Base-by-base conservation (phyloP, 805 yeast genomes). In the Yamadazyma sp. region DNA sequence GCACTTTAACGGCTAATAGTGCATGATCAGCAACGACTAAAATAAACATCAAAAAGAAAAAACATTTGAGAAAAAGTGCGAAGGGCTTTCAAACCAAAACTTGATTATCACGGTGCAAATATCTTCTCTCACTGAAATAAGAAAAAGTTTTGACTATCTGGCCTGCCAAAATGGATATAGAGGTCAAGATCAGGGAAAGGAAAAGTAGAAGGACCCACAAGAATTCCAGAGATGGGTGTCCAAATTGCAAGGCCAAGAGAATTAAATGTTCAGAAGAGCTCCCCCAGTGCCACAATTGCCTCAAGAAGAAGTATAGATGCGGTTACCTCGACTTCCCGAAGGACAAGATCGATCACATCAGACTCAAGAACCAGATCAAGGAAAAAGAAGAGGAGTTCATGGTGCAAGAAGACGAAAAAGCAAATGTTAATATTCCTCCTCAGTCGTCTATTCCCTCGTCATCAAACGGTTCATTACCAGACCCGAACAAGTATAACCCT, bases 241-340 rank as follows among this genome's bases (percentile, higher is more conserved):
- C 73, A 5, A 68, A 67, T 47, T 68, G 73, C 50, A 61, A 66
- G 35, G 59, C 62, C 14, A 67, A 62, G 40, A 50, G 73, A 44
- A 66, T 68, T 49, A 68, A 67, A 41, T 68, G 73, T 39, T 47
- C 65, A 3, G 73, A 68, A 40, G 72, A 68, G 37, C 55, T 68
- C 10, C 73, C 73, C 6, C 48, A 60, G 12, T 68, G 73, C 39
- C 47, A 37, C 14, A 67, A 68, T 44, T 67, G 73, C 46, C 40
- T 59, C 12, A 62, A 62, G 43, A 68, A 62, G 44, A 51, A 58
- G 20, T 54, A 52, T 41, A 54, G 67, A 6, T 68, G 73, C 50
- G 71, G 73, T 1, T 68, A 68, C 41, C 41, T 66, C 20, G 72
- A 67, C 41, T 68, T 64, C 41, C 59, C 71, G 3, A 42, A 47